These are phyloP conservation scores for Pleurotus djamor DNA, from an alignment of 768 basidiomycete genomes.

Conservation along the genomic window DNA sequence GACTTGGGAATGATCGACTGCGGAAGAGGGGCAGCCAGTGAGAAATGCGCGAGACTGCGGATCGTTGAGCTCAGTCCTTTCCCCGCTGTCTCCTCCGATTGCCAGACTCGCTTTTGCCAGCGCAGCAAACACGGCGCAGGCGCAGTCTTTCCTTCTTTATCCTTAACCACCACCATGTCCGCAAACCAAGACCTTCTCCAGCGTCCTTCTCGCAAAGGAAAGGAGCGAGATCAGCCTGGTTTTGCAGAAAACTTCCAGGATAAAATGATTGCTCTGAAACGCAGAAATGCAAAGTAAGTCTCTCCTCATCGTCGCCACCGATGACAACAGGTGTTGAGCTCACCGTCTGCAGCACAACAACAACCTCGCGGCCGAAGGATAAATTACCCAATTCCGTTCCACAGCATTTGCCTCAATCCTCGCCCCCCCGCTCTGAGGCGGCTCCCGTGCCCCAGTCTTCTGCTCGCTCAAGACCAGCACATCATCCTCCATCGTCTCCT, in stretches of 20 bases:
- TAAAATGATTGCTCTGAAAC: slow-evolving; percentile 63
- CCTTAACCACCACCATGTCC: slow-evolving; percentile 23
- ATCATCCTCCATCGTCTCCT: slow-evolving; percentile 24
- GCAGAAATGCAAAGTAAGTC: slow-evolving; percentile 59
- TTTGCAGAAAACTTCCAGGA: slow-evolving; percentile 41
- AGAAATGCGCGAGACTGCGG: background rate
- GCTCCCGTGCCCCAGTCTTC: slow-evolving; percentile 25
- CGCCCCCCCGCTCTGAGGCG: slow-evolving; percentile 25
- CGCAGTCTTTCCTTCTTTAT: background rate
- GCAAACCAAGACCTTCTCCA: slow-evolving; percentile 18
- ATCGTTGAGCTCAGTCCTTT: background rate
- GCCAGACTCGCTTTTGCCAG: slow-evolving; percentile 1
- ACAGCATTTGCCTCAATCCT: slow-evolving; percentile 20
- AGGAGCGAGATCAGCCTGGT: slow-evolving; percentile 35
- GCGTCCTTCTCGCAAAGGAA: slow-evolving; percentile 31
- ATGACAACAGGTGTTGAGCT: slow-evolving; percentile 7
- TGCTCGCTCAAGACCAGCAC: slow-evolving; percentile 17
- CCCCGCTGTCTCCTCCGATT: slow-evolving; percentile 3
- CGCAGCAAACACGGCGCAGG: slow-evolving; percentile 4
- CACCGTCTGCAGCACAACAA: slow-evolving; percentile 28
- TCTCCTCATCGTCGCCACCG: slow-evolving; percentile 2
- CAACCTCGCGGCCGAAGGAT: slow-evolving; percentile 36
- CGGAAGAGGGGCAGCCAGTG: too few relatives aligned
- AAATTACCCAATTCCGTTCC: slow-evolving; percentile 37
- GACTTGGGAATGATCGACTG: background rate